These are phyloP conservation scores for Boletus reticuloceps DNA, from an alignment of 768 basidiomycete genomes.

Conservation along the genomic window DNA sequence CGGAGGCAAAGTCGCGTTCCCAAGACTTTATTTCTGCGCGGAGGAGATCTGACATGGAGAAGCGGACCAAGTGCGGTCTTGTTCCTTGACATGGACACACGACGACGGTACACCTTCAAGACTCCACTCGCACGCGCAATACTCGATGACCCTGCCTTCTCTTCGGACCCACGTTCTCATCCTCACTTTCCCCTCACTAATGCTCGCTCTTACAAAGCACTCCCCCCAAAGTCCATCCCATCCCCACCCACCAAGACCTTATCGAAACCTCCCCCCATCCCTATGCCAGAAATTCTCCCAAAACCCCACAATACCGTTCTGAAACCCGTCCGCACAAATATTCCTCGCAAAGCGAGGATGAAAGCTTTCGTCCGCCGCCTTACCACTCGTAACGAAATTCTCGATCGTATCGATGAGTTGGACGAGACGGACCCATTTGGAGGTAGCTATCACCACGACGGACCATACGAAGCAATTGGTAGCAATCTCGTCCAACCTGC, in stretches of 20 bases:
- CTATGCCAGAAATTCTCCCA: neutral
- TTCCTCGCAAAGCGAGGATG: slow-evolving; percentile 19
- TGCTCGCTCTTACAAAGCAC: slow-evolving; percentile 15
- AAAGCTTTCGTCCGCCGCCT: slow-evolving; percentile 28
- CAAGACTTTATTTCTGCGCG: slow-evolving; percentile 74
- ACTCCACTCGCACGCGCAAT: slow-evolving; percentile 15
- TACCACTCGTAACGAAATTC: slow-evolving; percentile 23
- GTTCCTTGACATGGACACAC: neutral
- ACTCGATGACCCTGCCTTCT: slow-evolving; percentile 58
- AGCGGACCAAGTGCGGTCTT: no score
- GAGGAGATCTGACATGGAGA: slow-evolving; percentile 30
- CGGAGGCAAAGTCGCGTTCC: slow-evolving; percentile 65
- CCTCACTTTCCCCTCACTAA: slow-evolving; percentile 35
- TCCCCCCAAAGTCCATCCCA: slow-evolving; percentile 15
- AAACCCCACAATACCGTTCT: neutral
- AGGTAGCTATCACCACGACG: slow-evolving; percentile 58
- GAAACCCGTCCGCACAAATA: neutral
- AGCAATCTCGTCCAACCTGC: slow-evolving; percentile 17
- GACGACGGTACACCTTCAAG: neutral
- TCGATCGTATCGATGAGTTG: slow-evolving; percentile 76
- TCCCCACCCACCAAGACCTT: neutral
- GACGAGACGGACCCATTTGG: slow-evolving; percentile 76
- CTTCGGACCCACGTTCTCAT: slow-evolving; percentile 50
- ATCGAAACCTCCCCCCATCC: neutral
- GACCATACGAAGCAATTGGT: slow-evolving; percentile 69